phyloP scores from a whole-genome alignment of 495 filamentous ascomycete genomes.

The Penicillium coprophilum region DNA sequence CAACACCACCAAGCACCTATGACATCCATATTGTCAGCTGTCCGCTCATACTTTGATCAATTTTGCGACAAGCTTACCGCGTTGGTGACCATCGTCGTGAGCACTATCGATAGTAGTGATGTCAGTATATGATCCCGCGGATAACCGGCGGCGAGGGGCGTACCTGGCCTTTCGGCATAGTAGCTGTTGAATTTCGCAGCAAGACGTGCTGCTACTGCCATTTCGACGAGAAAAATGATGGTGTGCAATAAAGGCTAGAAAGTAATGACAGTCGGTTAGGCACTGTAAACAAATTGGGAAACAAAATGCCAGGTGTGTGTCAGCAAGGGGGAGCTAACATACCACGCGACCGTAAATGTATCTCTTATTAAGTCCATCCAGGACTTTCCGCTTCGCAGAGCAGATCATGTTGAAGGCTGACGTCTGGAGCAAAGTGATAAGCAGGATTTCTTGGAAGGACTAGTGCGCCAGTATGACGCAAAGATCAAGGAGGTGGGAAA shows the following conservation, averaged over 20 bases:
- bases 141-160: slow-evolving; percentile 16
- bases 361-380: slow-evolving; percentile 69
- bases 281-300: background rate
- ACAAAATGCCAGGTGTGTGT: background rate
- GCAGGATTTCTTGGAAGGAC: slow-evolving; percentile 28
- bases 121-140: slow-evolving; percentile 25
- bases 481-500: slow-evolving; percentile 18
- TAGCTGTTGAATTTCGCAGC: slow-evolving; percentile 87
- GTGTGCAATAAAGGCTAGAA: slow-evolving; percentile 81
- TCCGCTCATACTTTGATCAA: background rate
- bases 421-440: slow-evolving; percentile 17
- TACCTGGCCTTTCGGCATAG: slow-evolving; percentile 84
- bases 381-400: slow-evolving; percentile 55
- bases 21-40: slow-evolving; percentile 17
- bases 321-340: slow-evolving; percentile 28
- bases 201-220: slow-evolving; percentile 77
- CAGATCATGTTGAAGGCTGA: slow-evolving; percentile 42
- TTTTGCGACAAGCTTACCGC: slow-evolving; percentile 58
- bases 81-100: slow-evolving; percentile 99
- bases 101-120: slow-evolving; percentile 51
- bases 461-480: slow-evolving; percentile 46
- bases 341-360: slow-evolving; percentile 81
- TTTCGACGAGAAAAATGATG: slow-evolving; percentile 82
- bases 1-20: slow-evolving; percentile 81
- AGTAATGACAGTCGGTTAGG: slow-evolving; percentile 18